Base-by-base conservation (phyloP, 331 rosid species). In the Spiraea crenata region DNA sequence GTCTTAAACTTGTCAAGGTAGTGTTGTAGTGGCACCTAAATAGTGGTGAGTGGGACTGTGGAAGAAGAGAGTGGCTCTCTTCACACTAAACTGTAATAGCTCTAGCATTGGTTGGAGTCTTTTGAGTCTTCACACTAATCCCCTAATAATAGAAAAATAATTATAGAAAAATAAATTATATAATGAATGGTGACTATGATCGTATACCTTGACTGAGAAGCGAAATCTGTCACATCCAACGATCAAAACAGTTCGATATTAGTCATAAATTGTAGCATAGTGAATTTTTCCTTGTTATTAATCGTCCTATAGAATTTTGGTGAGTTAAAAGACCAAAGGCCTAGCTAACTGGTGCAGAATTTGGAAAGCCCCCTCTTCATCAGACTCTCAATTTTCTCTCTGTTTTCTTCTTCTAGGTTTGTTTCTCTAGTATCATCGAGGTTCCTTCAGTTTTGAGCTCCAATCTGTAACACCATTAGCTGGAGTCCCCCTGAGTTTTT, bases 61-160 rank as follows among this genome's bases (percentile, higher is more conserved):
- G 31, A 25, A 57, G 74, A 17, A 70, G 72, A 38, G 50, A 39
- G 73, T 40, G 73, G 11, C 19, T 14, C 64, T 3, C 65, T 56
- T 41, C 41, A 51, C 9, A 10, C 14, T 67, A 17, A 51, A 50
- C 16, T 3, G 4, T 37, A 6, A 40, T 50, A 49, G 34, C 37
- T 63, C 2, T 20, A 6, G 15, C 55, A 37, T 65, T 54, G 1
- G 17, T 50, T 15, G 17, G 6, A 50, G 3, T 15, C 20, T 49
- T 45, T 25, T 11, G 49, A 45, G 49, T 45, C 49, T 45, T 45
- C 7, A 42, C 47, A 42, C 47, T 25, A 25, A 25, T 25, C 31
- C 31, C 31, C 31, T 25, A 25, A 25, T 25, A 25, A 2, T 25
- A 25, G 31, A 25, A 25, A 25, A 25, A 25, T 2, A 25, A n/a